These are phyloP conservation scores for Austroboletus eburneus DNA, from an alignment of 768 basidiomycete genomes.

Conservation along the genomic window DNA sequence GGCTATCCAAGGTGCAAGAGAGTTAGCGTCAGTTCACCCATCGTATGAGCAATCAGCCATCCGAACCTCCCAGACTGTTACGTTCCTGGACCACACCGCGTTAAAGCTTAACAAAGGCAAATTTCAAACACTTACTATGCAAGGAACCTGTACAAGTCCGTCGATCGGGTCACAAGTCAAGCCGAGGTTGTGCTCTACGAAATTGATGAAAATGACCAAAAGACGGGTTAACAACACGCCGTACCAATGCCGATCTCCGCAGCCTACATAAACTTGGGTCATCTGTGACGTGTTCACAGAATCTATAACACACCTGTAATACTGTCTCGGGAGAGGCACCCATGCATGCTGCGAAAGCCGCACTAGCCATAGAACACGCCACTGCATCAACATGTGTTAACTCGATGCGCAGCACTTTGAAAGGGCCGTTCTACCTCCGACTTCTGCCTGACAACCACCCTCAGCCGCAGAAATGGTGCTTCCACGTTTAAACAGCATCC, in stretches of 20 bases:
- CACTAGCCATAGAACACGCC: conserved; percentile 94
- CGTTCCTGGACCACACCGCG: conserved; percentile 50
- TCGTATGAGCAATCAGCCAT: background rate
- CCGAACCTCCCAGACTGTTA: conserved; percentile 77
- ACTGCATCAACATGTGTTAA: conserved; percentile 40
- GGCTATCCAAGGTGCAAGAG: conserved; percentile 40
- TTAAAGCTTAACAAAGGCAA: conserved; percentile 2
- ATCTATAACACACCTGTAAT: conserved; percentile 49
- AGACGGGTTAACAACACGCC: conserved; percentile 10
- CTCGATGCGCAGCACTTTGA: background rate
- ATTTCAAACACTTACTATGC: conserved; percentile 56
- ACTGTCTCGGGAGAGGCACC: conserved; percentile 85
- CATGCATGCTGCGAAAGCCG: conserved; percentile 92
- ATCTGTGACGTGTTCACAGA: background rate
- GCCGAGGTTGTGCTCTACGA: conserved; percentile 75
- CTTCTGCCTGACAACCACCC: conserved; percentile 93
- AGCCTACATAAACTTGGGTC: conserved; percentile 38
- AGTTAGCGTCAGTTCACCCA: conserved; percentile 8
- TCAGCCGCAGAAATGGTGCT: conserved; percentile 96
- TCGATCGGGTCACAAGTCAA: conserved; percentile 94
- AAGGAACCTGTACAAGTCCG: conserved; percentile 91
- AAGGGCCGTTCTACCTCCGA: conserved; percentile 59
- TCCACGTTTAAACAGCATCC: conserved; percentile 97
- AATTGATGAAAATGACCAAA: conserved; percentile 2
- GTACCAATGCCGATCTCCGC: conserved; percentile 89